Evolutionary conservation across 2,329 filamentous ascomycete genomes (phyloP), one percentile per base, ranked within the genome.

Genomic region (Tolypocladium inflatum): DNA sequence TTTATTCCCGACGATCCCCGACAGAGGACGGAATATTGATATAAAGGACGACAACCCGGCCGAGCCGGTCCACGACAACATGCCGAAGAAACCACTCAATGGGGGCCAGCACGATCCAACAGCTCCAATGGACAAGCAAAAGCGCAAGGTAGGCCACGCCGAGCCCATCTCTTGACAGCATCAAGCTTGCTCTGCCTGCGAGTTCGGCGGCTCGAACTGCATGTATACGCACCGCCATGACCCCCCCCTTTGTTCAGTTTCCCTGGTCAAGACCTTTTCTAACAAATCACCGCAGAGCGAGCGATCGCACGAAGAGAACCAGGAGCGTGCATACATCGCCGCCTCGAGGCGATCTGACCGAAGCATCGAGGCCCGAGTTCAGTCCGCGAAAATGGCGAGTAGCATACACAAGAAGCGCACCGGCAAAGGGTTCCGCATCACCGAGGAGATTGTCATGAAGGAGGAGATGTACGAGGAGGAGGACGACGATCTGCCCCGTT

Each of bases 381-480:
- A 96, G 70, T 97, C 92, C 3, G 92, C 93, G 17, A 82, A 85
- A 55, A 84, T 90, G 73, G 92, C 92, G 7, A 96, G 92, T n/a
- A 86, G 91, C 66, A 90, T 96, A 42, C 92, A 96, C 79, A 91
- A 91, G 76, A 83, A 87, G 70, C 85, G 91, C 21, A 96, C 92
- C 0, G 93, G 92, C 43, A 89, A 91, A 64, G 85, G 82, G 2
- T 80, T 97, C 60, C 86, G 86, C 64, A 89, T 97, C 59, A 91
- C 88, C 33, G 88, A 92, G 71, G 83, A 94, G 67, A 91, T 94
- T 33, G 91, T 96, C 15, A 78, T 89, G 64, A 91, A 90, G 62
- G 92, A 96, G 70, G 91, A 95, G 70, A 96, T 96, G 90, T 97
- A 97, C 69, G 91, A 96, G 67, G 92, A 96, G 71, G 90, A 96